Evolutionary conservation across 139 green algal genomes (phyloP).

Genomic region (Chlorella sorokiniana): DNA sequence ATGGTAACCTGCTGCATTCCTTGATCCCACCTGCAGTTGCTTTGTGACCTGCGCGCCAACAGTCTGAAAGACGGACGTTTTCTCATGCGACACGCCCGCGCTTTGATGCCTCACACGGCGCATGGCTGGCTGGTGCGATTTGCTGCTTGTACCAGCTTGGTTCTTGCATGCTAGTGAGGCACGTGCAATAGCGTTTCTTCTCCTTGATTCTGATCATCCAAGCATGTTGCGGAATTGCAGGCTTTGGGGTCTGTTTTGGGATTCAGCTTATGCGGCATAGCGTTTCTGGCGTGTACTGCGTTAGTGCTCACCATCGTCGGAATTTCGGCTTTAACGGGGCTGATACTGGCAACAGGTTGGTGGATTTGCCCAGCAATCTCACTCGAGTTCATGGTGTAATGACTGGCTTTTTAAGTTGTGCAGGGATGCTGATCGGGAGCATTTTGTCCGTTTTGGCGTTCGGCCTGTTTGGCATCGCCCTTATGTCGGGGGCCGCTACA

Average conservation of each 20-base stretch:
- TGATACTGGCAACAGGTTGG: background rate
- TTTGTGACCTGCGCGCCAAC: slow-evolving; percentile 54
- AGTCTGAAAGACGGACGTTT: slow-evolving; percentile 36
- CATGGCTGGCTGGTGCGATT: slow-evolving; percentile 37
- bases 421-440: background rate
- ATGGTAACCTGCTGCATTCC: background rate
- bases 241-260: slow-evolving; percentile 21
- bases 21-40: slow-evolving; percentile 32
- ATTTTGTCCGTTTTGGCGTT: too few species aligned
- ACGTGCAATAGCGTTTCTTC: background rate
- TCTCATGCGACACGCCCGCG: slow-evolving; percentile 16
- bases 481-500: too few species aligned
- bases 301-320: slow-evolving; percentile 14
- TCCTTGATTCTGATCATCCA: background rate
- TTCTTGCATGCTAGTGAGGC: background rate
- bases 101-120: slow-evolving; percentile 16
- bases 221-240: background rate
- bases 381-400: too few species aligned
- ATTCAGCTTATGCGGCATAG: slow-evolving; percentile 2
- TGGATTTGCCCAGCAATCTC: background rate
- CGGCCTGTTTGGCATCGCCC: too few species aligned
- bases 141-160: background rate
- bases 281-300: background rate
- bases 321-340: slow-evolving; percentile 1
- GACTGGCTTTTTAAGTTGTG: background rate